phyloP scores from a whole-genome alignment of 495 filamentous ascomycete genomes.

The Xylaria scruposa region DNA sequence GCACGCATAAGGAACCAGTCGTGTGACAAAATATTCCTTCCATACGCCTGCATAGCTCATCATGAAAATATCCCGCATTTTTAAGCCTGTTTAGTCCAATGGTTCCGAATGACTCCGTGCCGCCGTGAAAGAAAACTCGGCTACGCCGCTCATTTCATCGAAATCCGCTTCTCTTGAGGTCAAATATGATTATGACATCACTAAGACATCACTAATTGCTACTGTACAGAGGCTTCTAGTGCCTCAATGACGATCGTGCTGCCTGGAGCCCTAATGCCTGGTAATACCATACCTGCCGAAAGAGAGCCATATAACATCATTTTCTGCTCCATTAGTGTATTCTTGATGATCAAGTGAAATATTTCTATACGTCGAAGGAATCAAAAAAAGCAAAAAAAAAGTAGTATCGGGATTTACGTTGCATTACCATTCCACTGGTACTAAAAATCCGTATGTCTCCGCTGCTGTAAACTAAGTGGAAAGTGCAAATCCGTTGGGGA shows the following conservation, averaged over 20 bases:
- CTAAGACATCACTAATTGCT: not conserved
- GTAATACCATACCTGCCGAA: not conserved
- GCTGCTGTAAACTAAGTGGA: not conserved
- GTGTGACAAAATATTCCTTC: not conserved
- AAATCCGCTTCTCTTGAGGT: not conserved
- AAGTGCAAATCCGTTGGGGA: not conserved
- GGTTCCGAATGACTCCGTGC: not conserved
- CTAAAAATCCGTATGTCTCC: not conserved
- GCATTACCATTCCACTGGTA: not conserved
- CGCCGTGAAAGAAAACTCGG: not conserved
- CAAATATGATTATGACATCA: slow-evolving; percentile 4
- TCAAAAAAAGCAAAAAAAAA: too few relatives aligned
- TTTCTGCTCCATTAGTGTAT: not conserved
- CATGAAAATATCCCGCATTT: not conserved
- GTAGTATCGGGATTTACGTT: not conserved
- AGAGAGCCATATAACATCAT: not conserved
- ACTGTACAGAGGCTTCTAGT: not conserved
- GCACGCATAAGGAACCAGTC: not conserved
- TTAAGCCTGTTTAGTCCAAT: not conserved
- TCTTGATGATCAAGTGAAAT: not conserved
- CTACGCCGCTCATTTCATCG: not conserved
- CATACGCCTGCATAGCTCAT: not conserved
- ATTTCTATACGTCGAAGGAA: not conserved
- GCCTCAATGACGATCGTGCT: not conserved
- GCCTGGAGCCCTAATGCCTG: not conserved